Evolutionary conservation across 495 filamentous ascomycete species (phyloP), one percentile per base, ranked within the genome.

Genomic region (Astrothelium macrocarpum): DNA sequence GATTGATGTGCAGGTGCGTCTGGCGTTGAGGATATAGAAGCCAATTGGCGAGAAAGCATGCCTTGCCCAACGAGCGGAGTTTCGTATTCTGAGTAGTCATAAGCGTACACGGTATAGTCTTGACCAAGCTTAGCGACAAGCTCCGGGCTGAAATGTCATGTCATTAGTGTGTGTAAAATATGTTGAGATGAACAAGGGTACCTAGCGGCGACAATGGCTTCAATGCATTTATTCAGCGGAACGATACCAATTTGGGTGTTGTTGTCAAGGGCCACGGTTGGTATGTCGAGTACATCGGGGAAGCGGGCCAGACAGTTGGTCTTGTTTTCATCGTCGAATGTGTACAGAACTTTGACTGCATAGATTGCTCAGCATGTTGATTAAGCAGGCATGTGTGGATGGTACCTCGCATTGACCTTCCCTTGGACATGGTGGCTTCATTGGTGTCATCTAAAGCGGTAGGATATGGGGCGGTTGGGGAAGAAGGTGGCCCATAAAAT

Each of bases 101-200:
- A 91, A 25, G 94, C 93, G 75, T 98, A 98, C 62, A 98, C 86
- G 14, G 90, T 96, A 71, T 95, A 97, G 76, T 98, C 95, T 66
- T 86, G 89, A 61, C 91, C 90, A 39, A 88, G 79, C 65, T 87
- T 85, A 45, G 88, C 87, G 60, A 96, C 81, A 28, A 98, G 78
- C 76, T 98, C 94, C 43, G 94, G 94, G 71, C 91, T 95, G 72
- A 20, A 28, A 28, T 29, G 9, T 11, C 9, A 2, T 10, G 29
- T 28, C 26, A 25, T 29, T 20, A 56, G 45, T 49, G 25, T 29
- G 7, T 9, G 20, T 5, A 5, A 56, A 25, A 16, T 11, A 9
- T n/a, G 9, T n/a, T n/a, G n/a, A n/a, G n/a, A n/a, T 9, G 49
- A 56, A 16, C 2, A 20, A 12, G 49, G 23, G 62, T 74, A 85